Base-by-base conservation (phyloP, 768 basidiomycete species). In the Agaricus blazei region DNA sequence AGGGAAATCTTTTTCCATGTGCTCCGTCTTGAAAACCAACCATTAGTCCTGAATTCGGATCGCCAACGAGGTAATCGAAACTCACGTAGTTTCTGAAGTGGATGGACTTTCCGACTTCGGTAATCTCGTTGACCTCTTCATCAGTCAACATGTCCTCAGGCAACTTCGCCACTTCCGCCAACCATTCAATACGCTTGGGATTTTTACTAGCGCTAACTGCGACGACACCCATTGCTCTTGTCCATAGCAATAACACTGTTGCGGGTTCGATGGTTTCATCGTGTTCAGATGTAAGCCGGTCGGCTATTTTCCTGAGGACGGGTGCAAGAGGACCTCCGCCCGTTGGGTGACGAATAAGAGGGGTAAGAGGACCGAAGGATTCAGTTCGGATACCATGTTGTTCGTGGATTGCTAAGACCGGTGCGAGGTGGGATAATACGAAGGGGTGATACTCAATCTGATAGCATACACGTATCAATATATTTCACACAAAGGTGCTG, bases 371-470 rank as follows among this genome's bases (percentile, higher is more conserved):
- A 1, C 73, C 72, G 59, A 67, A 77, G 0, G 74, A 70, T 29
- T 68, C 66, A 1, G 72, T 74, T 28, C 70, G 34, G 40, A 75
- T 76, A 1, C 67, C 68, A 42, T 76, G 72, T 43, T 70, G 61
- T 12, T 64, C 66, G 24, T 74, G 71, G 0, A 74, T 37, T 5
- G 61, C 67, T 26, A 75, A 60, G 8, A 75, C 55, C 8, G 72
- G 71, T 34, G 67, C 58, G 9, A 72, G 66, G 46, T 72, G 70
- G 2, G 62, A 56, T 2, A 73, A 62, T 3, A 63, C 58, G 57
- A 72, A 72, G 0, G 73, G 73, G 43, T 72, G 71, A 48, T 65
- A 72, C 57, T 75, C 73, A 48, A 73, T 55, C 72, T 73, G 14
- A 38, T 15, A 27, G 5, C 3, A 31, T 15, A n/a, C 12, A 6